Conservation (phyloP, 2,329 filamentous ascomycete species). For the Nothopassalora personata region DNA sequence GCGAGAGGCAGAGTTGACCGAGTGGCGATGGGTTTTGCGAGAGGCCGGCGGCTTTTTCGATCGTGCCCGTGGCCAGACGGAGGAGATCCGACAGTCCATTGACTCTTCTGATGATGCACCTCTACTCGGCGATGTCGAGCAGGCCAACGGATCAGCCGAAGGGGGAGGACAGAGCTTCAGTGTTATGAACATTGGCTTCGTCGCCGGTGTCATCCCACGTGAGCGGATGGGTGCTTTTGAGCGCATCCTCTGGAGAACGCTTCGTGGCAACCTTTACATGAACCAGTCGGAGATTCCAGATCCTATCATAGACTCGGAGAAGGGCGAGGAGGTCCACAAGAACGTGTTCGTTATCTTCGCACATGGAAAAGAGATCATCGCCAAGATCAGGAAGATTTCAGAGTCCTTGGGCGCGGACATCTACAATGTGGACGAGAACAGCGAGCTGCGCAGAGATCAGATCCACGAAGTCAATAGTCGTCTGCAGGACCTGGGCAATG, state of each 20-base stretch:
- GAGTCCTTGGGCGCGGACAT: conserved; percentile 94
- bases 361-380: conserved; percentile 94
- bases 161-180: conserved; percentile 56
- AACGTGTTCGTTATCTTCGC: conserved; percentile 99
- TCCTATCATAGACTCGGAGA: conserved; percentile 82
- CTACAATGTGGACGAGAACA: conserved; percentile 97
- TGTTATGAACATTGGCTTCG: conserved; percentile 98
- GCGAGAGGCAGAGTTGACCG: conserved; percentile 89
- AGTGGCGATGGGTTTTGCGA: conserved; percentile 96
- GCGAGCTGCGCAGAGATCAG: conserved; percentile 89
- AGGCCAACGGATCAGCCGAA: conserved; percentile 48
- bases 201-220: conserved; percentile 88
- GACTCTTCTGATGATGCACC: conserved; percentile 87
- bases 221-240: conserved; percentile 94
- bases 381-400: conserved; percentile 98
- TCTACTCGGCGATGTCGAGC: conserved; percentile 85
- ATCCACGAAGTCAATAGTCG: conserved; percentile 96
- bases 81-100: conserved; percentile 88
- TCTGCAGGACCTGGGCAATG: conserved; percentile 82
- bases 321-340: conserved; percentile 88
- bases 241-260: conserved; percentile 92
- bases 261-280: conserved; percentile 98
- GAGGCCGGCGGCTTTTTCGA: conserved; percentile 98
- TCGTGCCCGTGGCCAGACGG: conserved; percentile 88
- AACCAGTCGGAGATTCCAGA: conserved; percentile 98